Conservation (phyloP, 208 protist species). For the Crithidia sp. region DNA sequence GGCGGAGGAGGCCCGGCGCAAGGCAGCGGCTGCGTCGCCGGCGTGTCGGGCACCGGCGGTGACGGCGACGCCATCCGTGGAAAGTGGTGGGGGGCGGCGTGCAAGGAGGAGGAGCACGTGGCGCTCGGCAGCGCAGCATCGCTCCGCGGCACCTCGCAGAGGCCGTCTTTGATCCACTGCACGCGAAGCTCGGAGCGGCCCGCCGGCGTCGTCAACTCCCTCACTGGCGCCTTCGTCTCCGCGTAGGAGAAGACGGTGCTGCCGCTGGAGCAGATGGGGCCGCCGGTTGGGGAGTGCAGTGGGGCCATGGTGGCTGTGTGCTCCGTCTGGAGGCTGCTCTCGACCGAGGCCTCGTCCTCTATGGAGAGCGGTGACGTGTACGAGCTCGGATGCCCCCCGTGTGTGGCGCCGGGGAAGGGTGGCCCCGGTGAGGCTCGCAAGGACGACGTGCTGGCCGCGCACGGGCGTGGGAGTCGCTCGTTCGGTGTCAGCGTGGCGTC, state of each 20-base stretch:
- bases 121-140: neutral
- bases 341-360: neutral
- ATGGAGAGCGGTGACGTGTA: conserved; percentile 5
- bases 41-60: neutral
- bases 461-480: neutral
- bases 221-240: conserved; percentile 13
- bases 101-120: neutral
- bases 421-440: neutral
- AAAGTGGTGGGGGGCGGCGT: neutral
- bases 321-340: conserved; percentile 10
- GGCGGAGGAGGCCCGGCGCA: neutral
- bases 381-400: neutral
- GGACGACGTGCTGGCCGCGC: neutral
- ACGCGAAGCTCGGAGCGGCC: neutral
- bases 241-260: conserved; percentile 11
- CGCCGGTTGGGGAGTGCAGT: conserved; percentile 1
- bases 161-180: conserved; percentile 6
- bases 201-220: conserved; percentile 3
- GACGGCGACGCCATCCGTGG: neutral
- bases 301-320: conserved; percentile 11
- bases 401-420: neutral
- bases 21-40: conserved; percentile 1
- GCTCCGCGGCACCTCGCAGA: neutral
- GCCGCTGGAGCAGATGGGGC: neutral
- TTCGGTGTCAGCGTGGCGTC: conserved; percentile 10